These are phyloP conservation scores for Crithidia mellificae DNA, from an alignment of 208 protist genomes.

Conservation along the genomic window DNA sequence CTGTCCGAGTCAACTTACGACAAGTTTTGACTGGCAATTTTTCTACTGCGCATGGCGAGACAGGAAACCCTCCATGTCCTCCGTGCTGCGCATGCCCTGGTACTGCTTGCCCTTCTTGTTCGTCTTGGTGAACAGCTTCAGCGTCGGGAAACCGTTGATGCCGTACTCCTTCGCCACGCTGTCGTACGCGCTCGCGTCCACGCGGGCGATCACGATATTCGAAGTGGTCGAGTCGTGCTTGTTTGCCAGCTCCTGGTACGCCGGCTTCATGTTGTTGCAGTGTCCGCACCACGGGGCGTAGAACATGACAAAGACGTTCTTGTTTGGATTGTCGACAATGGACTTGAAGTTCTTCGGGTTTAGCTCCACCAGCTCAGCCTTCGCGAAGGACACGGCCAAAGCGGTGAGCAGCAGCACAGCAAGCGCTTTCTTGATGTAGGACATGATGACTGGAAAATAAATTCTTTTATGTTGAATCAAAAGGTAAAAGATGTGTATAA, in stretches of 20 bases:
- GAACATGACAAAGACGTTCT: conserved; percentile 96
- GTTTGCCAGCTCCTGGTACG: conserved; percentile 71
- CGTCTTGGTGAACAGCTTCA: conserved; percentile 84
- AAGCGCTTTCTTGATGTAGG: conserved; percentile 11
- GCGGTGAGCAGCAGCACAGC: conserved; percentile 29
- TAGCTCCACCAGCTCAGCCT: conserved; percentile 69
- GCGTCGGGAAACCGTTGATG: conserved; percentile 85
- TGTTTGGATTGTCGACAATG: conserved; percentile 78
- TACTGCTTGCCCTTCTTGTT: conserved; percentile 75
- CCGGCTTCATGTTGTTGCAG: conserved; percentile 93
- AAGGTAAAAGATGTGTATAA: background rate
- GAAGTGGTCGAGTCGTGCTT: conserved; percentile 36
- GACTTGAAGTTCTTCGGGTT: conserved; percentile 72
- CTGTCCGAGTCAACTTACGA: too few relatives aligned
- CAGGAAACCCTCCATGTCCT: conserved; percentile 54
- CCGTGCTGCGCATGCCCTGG: conserved; percentile 53
- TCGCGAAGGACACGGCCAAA: conserved; percentile 22
- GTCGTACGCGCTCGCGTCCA: conserved; percentile 63
- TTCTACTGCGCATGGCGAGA: conserved; percentile 24
- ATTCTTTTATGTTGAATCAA: too few relatives aligned
- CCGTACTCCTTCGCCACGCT: conserved; percentile 53
- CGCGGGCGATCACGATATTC: conserved; percentile 77
- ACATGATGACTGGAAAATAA: conserved; percentile 14
- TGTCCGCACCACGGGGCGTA: conserved; percentile 97
- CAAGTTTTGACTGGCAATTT: too few relatives aligned